These are phyloP conservation scores for Solanum pennellii DNA, from an alignment of 257 asterid genomes.

Conservation along the genomic window DNA sequence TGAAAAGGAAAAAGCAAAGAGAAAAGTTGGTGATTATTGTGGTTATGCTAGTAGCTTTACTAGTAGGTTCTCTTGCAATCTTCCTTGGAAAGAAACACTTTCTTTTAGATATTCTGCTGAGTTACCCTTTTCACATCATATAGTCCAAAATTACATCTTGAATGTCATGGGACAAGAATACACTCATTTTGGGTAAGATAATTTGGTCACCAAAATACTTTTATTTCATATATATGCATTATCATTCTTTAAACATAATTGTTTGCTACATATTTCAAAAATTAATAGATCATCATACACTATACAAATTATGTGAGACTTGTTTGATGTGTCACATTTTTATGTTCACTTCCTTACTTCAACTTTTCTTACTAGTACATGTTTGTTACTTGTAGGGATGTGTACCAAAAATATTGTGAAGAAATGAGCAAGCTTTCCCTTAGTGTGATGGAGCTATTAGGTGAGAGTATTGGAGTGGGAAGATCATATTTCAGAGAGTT, in stretches of 20 bases:
- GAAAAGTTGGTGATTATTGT: slow-evolving; percentile 50
- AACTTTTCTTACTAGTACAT: neutral
- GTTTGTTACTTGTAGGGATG: slow-evolving; percentile 23
- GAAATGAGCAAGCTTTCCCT: slow-evolving; percentile 50
- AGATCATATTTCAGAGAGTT: slow-evolving; percentile 36
- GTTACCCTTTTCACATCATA: neutral
- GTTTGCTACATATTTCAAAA: neutral
- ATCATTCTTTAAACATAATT: neutral
- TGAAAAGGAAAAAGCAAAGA: slow-evolving; percentile 35
- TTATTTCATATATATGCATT: neutral
- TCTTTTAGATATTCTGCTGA: slow-evolving; percentile 42
- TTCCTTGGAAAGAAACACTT: slow-evolving; percentile 85
- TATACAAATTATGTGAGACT: neutral
- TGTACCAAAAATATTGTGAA: slow-evolving; percentile 47
- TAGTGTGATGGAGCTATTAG: slow-evolving; percentile 54
- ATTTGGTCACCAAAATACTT: neutral
- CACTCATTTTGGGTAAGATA: slow-evolving; percentile 42
- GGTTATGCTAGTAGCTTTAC: slow-evolving; percentile 83
- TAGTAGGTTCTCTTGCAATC: slow-evolving; percentile 56
- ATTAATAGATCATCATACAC: neutral
- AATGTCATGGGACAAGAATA: slow-evolving; percentile 40
- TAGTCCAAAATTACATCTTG: slow-evolving; percentile 28
- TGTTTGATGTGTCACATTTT: neutral
- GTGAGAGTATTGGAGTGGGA: slow-evolving; percentile 58
- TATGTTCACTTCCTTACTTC: neutral